Conservation (phyloP, 2,329 filamentous ascomycete genomes). For the Paracorniculantispora psalliotae region DNA sequence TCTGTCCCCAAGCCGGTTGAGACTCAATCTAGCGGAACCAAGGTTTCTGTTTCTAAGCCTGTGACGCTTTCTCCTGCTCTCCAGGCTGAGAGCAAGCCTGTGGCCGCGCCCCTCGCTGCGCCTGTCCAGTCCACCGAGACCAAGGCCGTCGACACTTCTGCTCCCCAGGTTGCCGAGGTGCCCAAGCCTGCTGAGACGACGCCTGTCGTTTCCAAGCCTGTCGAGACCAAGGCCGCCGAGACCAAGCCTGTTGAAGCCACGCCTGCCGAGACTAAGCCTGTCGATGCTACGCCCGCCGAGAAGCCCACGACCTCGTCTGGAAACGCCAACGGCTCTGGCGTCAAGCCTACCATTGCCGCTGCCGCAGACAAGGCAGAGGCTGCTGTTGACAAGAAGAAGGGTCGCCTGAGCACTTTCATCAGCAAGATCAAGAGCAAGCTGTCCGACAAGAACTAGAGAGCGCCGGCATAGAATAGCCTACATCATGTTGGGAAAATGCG, state of each 20-base stretch:
- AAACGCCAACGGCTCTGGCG: constrained; percentile 1
- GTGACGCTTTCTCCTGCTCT: constrained; percentile 12
- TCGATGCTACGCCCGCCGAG: not conserved
- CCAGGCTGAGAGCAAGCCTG: constrained; percentile 16
- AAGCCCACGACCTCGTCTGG: not conserved
- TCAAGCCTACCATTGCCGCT: constrained; percentile 18
- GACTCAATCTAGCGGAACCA: constrained; percentile 14
- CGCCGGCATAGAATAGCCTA: not conserved
- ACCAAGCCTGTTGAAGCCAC: not conserved
- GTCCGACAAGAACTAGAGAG: constrained; percentile 26
- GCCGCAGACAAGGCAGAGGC: not conserved
- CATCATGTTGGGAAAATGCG: not conserved
- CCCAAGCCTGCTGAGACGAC: constrained; percentile 2
- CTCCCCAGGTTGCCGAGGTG: not conserved
- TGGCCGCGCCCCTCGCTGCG: constrained; percentile 4
- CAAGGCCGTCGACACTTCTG: not conserved
- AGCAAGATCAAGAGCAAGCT: constrained; percentile 49
- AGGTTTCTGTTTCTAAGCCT: constrained; percentile 17
- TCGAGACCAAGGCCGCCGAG: constrained; percentile 6
- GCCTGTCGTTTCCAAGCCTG: not conserved
- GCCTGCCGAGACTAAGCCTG: not conserved
- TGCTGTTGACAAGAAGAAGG: constrained; percentile 42
- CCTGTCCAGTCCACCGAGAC: constrained; percentile 4
- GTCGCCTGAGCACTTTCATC: constrained; percentile 59
- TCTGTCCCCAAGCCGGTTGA: constrained; percentile 15